Conservation (phyloP, 345 rosid species). For the Barbarea vulgaris region DNA sequence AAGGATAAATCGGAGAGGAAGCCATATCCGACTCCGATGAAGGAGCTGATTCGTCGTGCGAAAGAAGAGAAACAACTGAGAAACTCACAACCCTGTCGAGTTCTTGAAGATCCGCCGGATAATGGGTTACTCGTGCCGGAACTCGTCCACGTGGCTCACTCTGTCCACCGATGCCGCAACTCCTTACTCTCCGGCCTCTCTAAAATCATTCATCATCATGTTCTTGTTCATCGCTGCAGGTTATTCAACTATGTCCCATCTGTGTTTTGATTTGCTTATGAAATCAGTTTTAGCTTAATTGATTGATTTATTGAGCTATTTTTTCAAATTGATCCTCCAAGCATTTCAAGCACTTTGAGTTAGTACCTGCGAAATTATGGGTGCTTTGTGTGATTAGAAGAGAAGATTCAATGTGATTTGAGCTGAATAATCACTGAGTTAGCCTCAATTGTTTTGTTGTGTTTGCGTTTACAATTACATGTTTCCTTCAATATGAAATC, state of each 20-base stretch:
- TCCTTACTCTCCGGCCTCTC: slow-evolving; percentile 58
- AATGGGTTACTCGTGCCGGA: slow-evolving; percentile 80
- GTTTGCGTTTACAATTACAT: not conserved
- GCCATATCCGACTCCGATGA: slow-evolving; percentile 81
- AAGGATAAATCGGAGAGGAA: slow-evolving; percentile 79
- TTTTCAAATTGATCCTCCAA: not conserved
- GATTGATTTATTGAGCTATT: not conserved
- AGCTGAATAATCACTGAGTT: not conserved
- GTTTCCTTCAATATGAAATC: not conserved
- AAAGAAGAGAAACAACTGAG: slow-evolving; percentile 68
- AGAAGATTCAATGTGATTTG: not conserved
- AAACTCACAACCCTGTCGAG: slow-evolving; percentile 66
- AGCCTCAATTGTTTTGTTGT: not conserved
- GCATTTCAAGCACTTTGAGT: not conserved
- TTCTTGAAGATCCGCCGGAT: slow-evolving; percentile 70
- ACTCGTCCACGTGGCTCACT: slow-evolving; percentile 65
- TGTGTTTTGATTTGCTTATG: not conserved
- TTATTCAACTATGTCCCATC: not conserved
- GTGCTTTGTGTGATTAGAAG: not conserved
- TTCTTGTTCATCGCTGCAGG: slow-evolving; percentile 78
- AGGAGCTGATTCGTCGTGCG: slow-evolving; percentile 62
- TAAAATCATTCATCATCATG: slow-evolving; percentile 46
- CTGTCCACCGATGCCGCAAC: slow-evolving; percentile 57
- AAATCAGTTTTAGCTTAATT: not conserved
- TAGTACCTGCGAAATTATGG: not conserved